A percentile compares a stretch with the other conserved stretches of the same genome.
Conservation (phyloP, 2,329 filamentous ascomycete genomes). For the Phialophora expanda region DNA sequence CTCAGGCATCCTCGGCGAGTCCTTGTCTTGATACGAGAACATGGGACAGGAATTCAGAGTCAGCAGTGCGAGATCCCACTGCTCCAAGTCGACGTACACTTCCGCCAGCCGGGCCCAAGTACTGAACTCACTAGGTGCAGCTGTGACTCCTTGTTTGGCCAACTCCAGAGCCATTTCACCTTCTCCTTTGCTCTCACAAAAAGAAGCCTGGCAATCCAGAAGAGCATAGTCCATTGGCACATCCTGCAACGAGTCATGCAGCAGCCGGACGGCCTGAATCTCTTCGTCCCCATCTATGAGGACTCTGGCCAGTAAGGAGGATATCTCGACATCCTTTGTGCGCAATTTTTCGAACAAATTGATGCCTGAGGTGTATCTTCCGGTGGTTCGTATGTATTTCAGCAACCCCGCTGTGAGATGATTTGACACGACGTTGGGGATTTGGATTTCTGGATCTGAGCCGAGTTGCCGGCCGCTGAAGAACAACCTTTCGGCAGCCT, state of each 20-base stretch:
- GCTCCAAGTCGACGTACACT: slow-evolving; percentile 90
- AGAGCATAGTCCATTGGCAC: slow-evolving; percentile 97
- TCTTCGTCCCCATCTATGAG: slow-evolving; percentile 95
- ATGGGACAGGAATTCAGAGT: slow-evolving; percentile 98
- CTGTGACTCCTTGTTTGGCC: slow-evolving; percentile 91
- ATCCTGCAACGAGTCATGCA: slow-evolving; percentile 87
- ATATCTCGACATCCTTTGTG: slow-evolving; percentile 88
- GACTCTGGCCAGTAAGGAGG: slow-evolving; percentile 87
- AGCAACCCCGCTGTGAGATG: slow-evolving; percentile 92
- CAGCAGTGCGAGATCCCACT: slow-evolving; percentile 93
- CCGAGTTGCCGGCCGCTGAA: slow-evolving; percentile 95
- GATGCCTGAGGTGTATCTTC: slow-evolving; percentile 90
- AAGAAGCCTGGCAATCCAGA: slow-evolving; percentile 91
- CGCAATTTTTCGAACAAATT: slow-evolving; percentile 97
- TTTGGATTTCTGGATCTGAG: slow-evolving; percentile 95
- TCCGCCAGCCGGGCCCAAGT: slow-evolving; percentile 95
- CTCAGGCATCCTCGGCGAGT: slow-evolving; percentile 91
- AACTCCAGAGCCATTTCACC: slow-evolving; percentile 87
- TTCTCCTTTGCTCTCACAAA: slow-evolving; percentile 85
- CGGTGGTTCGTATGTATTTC: slow-evolving; percentile 93
- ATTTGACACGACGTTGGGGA: slow-evolving; percentile 95
- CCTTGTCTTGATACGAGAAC: slow-evolving; percentile 99
- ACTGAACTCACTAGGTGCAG: slow-evolving; percentile 93
- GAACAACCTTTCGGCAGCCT: slow-evolving; percentile 92
- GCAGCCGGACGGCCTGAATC: slow-evolving; percentile 86